These are phyloP conservation scores for Chlorella vulgaris DNA, from an alignment of 139 green algal genomes.

Conservation along the genomic window DNA sequence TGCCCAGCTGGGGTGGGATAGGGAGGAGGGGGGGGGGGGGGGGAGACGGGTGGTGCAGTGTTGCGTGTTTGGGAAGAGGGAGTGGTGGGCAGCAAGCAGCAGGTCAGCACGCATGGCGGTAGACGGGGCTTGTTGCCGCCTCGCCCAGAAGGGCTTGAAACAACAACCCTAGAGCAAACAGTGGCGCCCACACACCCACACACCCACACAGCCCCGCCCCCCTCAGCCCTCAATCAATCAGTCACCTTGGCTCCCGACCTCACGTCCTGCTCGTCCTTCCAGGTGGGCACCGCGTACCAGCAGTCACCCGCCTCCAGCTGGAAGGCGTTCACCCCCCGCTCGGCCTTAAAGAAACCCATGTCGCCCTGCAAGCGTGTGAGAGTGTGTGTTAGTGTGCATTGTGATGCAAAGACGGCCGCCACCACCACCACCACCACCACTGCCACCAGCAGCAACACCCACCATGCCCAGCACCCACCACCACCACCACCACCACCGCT, in stretches of 20 bases:
- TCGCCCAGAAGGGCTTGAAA: too few relatives aligned
- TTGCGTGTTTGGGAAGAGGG: background rate
- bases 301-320: constrained; percentile 60
- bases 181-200: too few relatives aligned
- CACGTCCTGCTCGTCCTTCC: constrained; percentile 52
- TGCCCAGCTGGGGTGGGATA: constrained; percentile 22
- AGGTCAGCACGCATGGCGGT: background rate
- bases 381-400: background rate
- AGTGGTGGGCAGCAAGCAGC: background rate
- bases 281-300: constrained; percentile 48
- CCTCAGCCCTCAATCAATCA: too few relatives aligned
- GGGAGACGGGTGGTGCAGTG: background rate
- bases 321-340: constrained; percentile 57
- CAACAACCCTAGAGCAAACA: too few relatives aligned
- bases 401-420: too few relatives aligned
- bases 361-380: constrained; percentile 31
- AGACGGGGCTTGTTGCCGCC: too few relatives aligned
- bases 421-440: too few relatives aligned
- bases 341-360: constrained; percentile 59
- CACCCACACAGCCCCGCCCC: too few relatives aligned
- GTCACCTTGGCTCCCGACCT: constrained; percentile 41
- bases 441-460: background rate
- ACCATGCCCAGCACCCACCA: too few relatives aligned
- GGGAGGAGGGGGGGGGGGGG: too few relatives aligned
- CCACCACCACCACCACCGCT: too few relatives aligned